Base-by-base conservation (phyloP, 805 yeast species). In the Cyberlindnera amylophila region DNA sequence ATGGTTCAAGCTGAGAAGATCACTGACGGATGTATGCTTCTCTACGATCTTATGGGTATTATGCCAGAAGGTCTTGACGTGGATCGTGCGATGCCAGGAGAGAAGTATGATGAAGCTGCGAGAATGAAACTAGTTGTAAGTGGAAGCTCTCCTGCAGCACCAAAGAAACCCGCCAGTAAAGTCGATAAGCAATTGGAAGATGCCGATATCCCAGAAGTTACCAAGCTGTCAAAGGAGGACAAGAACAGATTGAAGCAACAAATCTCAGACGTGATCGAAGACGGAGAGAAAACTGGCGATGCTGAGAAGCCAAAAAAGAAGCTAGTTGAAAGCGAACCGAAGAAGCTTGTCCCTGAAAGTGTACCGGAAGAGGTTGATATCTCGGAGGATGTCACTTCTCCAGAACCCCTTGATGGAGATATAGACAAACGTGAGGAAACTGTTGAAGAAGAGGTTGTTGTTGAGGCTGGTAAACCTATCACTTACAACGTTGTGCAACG, bases 1-100 rank as follows among this genome's bases (percentile, higher is more conserved):
- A 45, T 70, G 36, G 61, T 60, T 12, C 45, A 64, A n/a, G 82
- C 75, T 4, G 60, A 57, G 16, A 58, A 66, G 31, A 44, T 79
- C 9, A 67, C 81, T 0, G 56, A 66, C 34, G 80, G 82, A 6
- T 78, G 82, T 52, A 67, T 65, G 32, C 59, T 69, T 47, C 54
- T 77, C 28, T 69, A 67, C 38, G 58, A 67, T 36, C 56, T 54
- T 28, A 65, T 54, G 62, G 72, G 52, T 58, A 69, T 54, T 42
- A 69, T 65, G 74, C 76, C 79, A 3, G 79, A 74, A 46, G 54
- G 55, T 16, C 44, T 71, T 30, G 44, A 47, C 29, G 67, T 63
- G 19, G 63, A 62, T 15, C 50, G 54, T 14, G 54, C 51, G 39
- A 41, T 43, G n/a, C 36, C 35, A 14, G 40, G 41, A 2, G 46